Conservation (phyloP, 768 basidiomycete genomes). For the Rhizopogon sp. region DNA sequence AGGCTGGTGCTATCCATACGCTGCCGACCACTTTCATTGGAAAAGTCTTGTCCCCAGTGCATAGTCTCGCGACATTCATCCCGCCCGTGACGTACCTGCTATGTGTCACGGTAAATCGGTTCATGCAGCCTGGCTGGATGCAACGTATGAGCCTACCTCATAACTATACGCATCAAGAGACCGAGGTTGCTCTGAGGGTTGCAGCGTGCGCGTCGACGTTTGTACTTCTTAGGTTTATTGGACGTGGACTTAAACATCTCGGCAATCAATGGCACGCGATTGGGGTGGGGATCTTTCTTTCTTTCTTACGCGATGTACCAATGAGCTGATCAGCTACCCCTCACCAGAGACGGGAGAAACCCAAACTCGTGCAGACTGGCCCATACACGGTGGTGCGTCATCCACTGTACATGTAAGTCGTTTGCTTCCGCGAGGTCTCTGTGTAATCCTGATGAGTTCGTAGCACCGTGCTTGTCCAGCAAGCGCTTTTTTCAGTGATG, state of each 20-base stretch:
- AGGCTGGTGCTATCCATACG: constrained; percentile 13
- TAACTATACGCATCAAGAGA: constrained; percentile 5
- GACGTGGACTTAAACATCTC: constrained; percentile 4
- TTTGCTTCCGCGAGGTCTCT: too few relatives aligned
- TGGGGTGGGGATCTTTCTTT: constrained; percentile 13
- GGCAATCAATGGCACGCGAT: constrained; percentile 25
- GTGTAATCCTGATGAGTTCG: not conserved
- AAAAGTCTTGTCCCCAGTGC: constrained; percentile 21
- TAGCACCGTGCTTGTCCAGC: constrained; percentile 15
- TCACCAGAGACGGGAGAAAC: constrained; percentile 22
- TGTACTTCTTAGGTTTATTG: constrained; percentile 1
- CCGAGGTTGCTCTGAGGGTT: constrained; percentile 9
- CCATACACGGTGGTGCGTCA: constrained; percentile 31
- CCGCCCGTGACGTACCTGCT: constrained; percentile 20
- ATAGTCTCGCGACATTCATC: constrained; percentile 10
- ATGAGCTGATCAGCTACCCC: not conserved
- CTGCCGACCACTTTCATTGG: constrained; percentile 11
- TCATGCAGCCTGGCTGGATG: constrained; percentile 29
- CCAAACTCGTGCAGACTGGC: constrained; percentile 25
- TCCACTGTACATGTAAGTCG: constrained; percentile 19
- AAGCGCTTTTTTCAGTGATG: constrained; percentile 17
- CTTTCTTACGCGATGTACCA: not conserved
- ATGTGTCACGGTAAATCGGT: constrained; percentile 16
- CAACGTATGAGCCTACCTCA: constrained; percentile 11
- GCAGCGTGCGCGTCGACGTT: constrained; percentile 16